A percentile compares a stretch with the other conserved stretches of the same genome.
These are phyloP conservation scores for Stagonosporopsis chrysanthemi DNA, from an alignment of 2,329 filamentous ascomycete species.

Conservation along the genomic window DNA sequence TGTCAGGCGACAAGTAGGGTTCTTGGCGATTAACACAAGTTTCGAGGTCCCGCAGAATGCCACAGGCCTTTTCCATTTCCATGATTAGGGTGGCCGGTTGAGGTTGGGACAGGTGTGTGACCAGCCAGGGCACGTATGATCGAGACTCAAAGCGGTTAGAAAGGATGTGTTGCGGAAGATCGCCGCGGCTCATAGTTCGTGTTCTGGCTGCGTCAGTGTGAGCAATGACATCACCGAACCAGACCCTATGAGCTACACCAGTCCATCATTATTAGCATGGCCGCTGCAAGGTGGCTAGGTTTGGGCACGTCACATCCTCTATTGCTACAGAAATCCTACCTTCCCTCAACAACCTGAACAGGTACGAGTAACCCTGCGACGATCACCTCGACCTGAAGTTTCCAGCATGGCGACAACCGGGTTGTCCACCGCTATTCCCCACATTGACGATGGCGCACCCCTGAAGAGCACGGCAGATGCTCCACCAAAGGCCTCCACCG, in stretches of 20 bases:
- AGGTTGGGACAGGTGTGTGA: constrained; percentile 16
- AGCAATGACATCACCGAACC: constrained; percentile 18
- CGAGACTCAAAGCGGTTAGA: constrained; percentile 18
- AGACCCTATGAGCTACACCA: constrained; percentile 18
- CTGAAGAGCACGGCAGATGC: constrained; percentile 29
- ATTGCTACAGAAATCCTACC: constrained; percentile 8
- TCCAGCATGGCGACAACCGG: constrained; percentile 39
- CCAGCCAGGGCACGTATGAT: constrained; percentile 14
- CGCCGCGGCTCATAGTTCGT: constrained; percentile 19
- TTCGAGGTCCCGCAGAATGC: neutral
- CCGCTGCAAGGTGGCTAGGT: constrained; percentile 11
- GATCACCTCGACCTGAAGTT: constrained; percentile 16
- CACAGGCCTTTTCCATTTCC: constrained; percentile 9
- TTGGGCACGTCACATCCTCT: constrained; percentile 16
- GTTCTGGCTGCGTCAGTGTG: constrained; percentile 16
- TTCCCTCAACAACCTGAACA: neutral
- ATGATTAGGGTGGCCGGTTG: constrained; percentile 6
- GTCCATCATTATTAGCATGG: constrained; percentile 21
- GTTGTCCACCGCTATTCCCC: constrained; percentile 30
- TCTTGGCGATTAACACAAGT: neutral
- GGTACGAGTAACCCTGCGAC: constrained; percentile 6
- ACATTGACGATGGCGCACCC: constrained; percentile 31
- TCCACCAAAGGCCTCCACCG: constrained; percentile 30
- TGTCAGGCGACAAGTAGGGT: neutral
- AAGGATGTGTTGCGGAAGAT: constrained; percentile 15